phyloP scores from a whole-genome alignment of 148 eudicot genomes.

The Simmondsia chinensis region DNA sequence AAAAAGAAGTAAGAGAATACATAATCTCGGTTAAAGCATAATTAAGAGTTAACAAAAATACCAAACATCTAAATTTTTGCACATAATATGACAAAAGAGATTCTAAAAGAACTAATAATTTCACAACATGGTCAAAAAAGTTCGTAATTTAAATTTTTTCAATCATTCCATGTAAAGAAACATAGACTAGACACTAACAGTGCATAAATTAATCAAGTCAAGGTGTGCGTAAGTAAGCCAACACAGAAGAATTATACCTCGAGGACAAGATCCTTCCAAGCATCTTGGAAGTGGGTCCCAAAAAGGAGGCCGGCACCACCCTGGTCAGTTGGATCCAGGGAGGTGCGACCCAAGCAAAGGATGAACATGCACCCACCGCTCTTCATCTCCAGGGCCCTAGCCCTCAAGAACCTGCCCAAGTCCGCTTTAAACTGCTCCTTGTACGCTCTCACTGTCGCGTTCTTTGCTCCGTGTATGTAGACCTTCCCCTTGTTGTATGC shows the following conservation, averaged over 20 bases:
- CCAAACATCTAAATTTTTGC: too few relatives aligned
- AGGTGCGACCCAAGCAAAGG: constrained; percentile 72
- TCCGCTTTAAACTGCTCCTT: constrained; percentile 60
- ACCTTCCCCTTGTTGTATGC: constrained; percentile 83
- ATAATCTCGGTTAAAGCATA: too few relatives aligned
- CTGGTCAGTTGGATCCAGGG: constrained; percentile 80
- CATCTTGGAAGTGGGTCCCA: constrained; percentile 97
- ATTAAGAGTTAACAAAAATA: too few relatives aligned
- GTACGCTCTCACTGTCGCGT: constrained; percentile 54
- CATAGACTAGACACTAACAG: too few relatives aligned
- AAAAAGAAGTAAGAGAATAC: too few relatives aligned
- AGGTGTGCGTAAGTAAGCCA: neutral
- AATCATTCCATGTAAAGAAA: too few relatives aligned
- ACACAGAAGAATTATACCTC: constrained; percentile 38
- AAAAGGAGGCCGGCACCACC: constrained; percentile 94
- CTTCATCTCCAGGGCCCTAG: constrained; percentile 67
- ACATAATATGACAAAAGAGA: too few relatives aligned
- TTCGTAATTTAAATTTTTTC: too few relatives aligned
- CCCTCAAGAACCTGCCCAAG: constrained; percentile 42
- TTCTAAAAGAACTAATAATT: too few relatives aligned
- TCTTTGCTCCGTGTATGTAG: constrained; percentile 74
- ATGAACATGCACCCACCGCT: constrained; percentile 89
- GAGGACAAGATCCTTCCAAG: constrained; percentile 92
- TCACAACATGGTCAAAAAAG: too few relatives aligned
- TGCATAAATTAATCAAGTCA: neutral